Percentiles rank a stretch among this genome's conserved stretches.
These are phyloP conservation scores for Lentinula guzmanii DNA, from an alignment of 768 basidiomycete genomes.

Conservation along the genomic window DNA sequence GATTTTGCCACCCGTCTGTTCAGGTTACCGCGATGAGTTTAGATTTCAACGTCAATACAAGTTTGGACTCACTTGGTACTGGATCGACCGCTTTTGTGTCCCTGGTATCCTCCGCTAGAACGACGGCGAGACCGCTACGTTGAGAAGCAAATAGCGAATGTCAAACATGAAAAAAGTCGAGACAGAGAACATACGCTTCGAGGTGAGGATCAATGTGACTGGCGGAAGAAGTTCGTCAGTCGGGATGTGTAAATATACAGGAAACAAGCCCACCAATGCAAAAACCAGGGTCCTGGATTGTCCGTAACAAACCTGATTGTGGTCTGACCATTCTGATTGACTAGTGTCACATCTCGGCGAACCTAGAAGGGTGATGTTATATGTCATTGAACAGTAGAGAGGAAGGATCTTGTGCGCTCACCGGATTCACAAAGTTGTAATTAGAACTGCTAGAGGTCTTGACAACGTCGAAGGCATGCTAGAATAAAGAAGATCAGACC, in stretches of 20 bases:
- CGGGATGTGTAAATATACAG: neutral
- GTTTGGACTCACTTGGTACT: constrained; percentile 14
- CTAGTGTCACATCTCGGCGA: constrained; percentile 46
- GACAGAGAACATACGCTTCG: constrained; percentile 19
- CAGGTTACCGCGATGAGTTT: neutral
- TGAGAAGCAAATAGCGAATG: neutral
- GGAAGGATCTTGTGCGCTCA: constrained; percentile 6
- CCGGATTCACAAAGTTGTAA: constrained; percentile 42
- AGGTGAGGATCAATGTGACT: constrained; percentile 34
- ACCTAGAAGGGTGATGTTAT: constrained; percentile 1
- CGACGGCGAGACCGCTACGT: constrained; percentile 27
- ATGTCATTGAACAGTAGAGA: neutral
- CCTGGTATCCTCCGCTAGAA: constrained; percentile 28
- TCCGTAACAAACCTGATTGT: constrained; percentile 36
- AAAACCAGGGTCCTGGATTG: constrained; percentile 27
- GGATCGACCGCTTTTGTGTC: constrained; percentile 13
- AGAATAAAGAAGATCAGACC: neutral
- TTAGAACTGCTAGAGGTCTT: constrained; percentile 22
- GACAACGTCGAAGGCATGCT: constrained; percentile 33
- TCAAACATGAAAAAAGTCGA: neutral
- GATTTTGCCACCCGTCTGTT: neutral
- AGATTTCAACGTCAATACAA: neutral
- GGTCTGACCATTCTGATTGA: constrained; percentile 20
- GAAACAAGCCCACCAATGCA: constrained; percentile 18
- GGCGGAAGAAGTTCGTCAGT: neutral